Percentiles rank a stretch among this genome's conserved stretches.
These are phyloP conservation scores for Barnettozyma pratensis DNA, from an alignment of 805 yeast genomes.

Conservation along the genomic window DNA sequence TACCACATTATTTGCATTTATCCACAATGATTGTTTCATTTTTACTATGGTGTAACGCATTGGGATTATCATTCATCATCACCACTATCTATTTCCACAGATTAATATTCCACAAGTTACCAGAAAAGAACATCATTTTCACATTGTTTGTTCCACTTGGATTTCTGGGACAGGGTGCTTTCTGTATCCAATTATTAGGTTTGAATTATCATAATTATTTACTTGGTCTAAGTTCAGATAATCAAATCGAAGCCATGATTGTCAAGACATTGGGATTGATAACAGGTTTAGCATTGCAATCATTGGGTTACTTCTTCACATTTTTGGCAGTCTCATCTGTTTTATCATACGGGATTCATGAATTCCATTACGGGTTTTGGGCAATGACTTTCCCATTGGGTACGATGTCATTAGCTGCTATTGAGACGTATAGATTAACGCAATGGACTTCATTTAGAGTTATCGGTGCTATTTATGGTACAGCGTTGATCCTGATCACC, in stretches of 20 bases:
- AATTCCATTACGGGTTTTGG: constrained; percentile 63
- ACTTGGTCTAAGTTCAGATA: constrained; percentile 15
- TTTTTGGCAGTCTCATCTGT: constrained; percentile 35
- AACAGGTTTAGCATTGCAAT: constrained; percentile 39
- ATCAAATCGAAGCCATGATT: constrained; percentile 23
- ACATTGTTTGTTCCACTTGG: constrained; percentile 80
- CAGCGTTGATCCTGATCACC: background rate
- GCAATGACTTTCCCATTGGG: constrained; percentile 89
- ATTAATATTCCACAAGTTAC: constrained; percentile 52
- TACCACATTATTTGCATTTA: constrained; percentile 42
- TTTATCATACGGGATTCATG: constrained; percentile 26
- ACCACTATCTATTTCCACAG: constrained; percentile 57
- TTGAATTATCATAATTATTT: constrained; percentile 30
- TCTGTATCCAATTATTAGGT: constrained; percentile 55
- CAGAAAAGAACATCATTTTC: constrained; percentile 49
- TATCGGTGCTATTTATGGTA: constrained; percentile 56
- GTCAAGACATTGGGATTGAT: constrained; percentile 33
- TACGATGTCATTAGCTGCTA: constrained; percentile 62
- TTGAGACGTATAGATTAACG: constrained; percentile 43
- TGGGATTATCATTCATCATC: constrained; percentile 51
- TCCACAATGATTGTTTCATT: constrained; percentile 50
- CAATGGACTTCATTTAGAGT: constrained; percentile 56
- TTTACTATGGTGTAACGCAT: constrained; percentile 66
- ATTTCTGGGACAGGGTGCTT: constrained; percentile 81
- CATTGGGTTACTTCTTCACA: constrained; percentile 58